Base-by-base conservation (phyloP, 2,329 filamentous ascomycete species). In the Aureobasidium lini region DNA sequence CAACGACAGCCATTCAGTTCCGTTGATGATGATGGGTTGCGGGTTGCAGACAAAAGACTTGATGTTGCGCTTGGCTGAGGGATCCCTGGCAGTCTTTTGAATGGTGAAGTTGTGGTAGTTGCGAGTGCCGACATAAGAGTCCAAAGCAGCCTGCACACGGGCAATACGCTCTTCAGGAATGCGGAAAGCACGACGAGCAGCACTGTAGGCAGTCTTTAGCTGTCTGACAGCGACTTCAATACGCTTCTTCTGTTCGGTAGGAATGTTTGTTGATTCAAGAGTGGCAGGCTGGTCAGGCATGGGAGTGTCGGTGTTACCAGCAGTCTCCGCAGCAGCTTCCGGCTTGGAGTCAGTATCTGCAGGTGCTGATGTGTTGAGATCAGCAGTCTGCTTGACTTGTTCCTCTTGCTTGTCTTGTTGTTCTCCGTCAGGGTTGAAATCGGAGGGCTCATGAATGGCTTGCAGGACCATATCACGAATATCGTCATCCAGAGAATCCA, bases 101-200 rank as follows among this genome's bases (percentile, higher is more conserved):
- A 99, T 85, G 2, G 94, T 99, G 79, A 95, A 99, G 80, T 99
- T 99, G 82, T 96, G 92, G 79, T 87, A 99, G 77, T 95, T 96
- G 68, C 81, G 82, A 4, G 92, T 96, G 63, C 94, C 94, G 9
- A 87, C 75, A 74, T 94, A 99, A 64, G 81, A 79, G 67, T 84
- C 75, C 9, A 99, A 81, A 0, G 86, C 85, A 36, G 84, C 81
- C 71, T 95, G 90, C 1, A 99, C 83, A 62, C 87, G 85, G 31
- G 82, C 76, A 49, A 94, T 79, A 8, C 94, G 90, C 18, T 77
- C 76, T 0, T 83, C 76, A 0, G 88, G 86, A 59, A 95, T 87
- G 52, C 93, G 89, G 72, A 96, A 97, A 1, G 85, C 81, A 47
- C 89, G 86, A 76, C 95, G 95, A 32, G 92, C 91, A 6, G 82